Evolutionary conservation across 495 filamentous ascomycete species (phyloP).

Genomic region (Hypomontagnella monticulosa): DNA sequence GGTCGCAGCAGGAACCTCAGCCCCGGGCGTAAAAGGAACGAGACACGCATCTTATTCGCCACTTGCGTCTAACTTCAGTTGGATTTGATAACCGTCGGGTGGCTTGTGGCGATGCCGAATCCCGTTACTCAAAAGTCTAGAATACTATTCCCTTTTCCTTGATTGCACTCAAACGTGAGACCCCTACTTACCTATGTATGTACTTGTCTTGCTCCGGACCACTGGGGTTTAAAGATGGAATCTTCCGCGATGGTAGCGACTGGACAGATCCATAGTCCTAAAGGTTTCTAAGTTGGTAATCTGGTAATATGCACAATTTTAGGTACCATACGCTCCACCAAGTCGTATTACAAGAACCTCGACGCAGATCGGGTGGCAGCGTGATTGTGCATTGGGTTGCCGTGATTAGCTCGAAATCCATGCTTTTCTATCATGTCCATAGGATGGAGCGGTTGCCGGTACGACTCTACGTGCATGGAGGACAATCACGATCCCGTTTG

Average conservation of each 20-base stretch:
- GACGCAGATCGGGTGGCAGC: conserved; percentile 40
- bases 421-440: neutral
- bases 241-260: conserved; percentile 14
- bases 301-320: conserved; percentile 18
- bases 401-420: conserved; percentile 29
- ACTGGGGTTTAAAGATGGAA: conserved; percentile 14
- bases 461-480: conserved; percentile 14
- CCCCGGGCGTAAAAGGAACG: conserved; percentile 7
- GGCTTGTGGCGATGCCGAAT: conserved; percentile 18
- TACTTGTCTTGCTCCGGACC: conserved; percentile 4
- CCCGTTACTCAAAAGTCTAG: conserved; percentile 1
- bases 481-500: conserved; percentile 15
- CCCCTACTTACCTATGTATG: neutral
- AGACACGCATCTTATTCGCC: conserved; percentile 34
- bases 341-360: conserved; percentile 35
- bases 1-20: conserved; percentile 15
- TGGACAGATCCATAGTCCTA: conserved; percentile 15
- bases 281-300: conserved; percentile 8
- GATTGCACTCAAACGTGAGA: conserved; percentile 5
- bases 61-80: conserved; percentile 12
- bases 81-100: neutral
- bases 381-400: conserved; percentile 33
- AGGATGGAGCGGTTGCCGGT: conserved; percentile 19
- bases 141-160: neutral
- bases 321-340: conserved; percentile 4